These are phyloP conservation scores for Pyrenochaeta sp. DNA, from an alignment of 2,329 filamentous ascomycete genomes.

Conservation along the genomic window DNA sequence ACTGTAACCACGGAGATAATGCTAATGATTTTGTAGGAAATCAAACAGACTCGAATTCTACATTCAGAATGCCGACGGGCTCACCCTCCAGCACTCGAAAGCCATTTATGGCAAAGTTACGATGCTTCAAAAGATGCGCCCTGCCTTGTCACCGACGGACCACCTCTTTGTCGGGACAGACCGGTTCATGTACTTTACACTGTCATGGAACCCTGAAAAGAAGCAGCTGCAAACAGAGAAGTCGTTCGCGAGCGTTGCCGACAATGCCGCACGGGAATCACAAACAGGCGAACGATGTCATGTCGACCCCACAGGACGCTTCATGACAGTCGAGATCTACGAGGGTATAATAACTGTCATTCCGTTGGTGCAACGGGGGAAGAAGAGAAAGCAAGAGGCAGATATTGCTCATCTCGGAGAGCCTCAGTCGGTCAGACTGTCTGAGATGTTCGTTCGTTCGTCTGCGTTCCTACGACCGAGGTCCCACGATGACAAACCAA, in stretches of 20 bases:
- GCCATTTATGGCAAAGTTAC: slow-evolving; percentile 85
- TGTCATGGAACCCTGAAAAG: slow-evolving; percentile 76
- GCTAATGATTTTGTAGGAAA: slow-evolving; percentile 61
- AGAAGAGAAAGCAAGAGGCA: slow-evolving; percentile 59
- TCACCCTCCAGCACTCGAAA: slow-evolving; percentile 70
- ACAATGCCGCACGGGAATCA: slow-evolving; percentile 72
- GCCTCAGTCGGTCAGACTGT: slow-evolving; percentile 68
- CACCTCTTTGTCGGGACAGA: slow-evolving; percentile 94
- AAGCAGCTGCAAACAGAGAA: slow-evolving; percentile 65
- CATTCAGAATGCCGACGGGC: slow-evolving; percentile 68
- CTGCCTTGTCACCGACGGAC: slow-evolving; percentile 77
- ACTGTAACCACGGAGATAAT: background rate
- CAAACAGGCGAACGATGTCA: slow-evolving; percentile 84
- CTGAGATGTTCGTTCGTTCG: slow-evolving; percentile 72
- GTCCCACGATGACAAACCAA: slow-evolving; percentile 60
- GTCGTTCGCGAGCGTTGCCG: slow-evolving; percentile 67
- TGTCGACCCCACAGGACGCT: slow-evolving; percentile 79
- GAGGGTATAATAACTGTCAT: slow-evolving; percentile 73
- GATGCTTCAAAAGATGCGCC: slow-evolving; percentile 82
- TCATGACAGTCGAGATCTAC: slow-evolving; percentile 73
- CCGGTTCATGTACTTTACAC: slow-evolving; percentile 87
- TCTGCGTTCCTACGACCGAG: slow-evolving; percentile 71
- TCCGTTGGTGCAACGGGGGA: slow-evolving; percentile 64
- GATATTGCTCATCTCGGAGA: slow-evolving; percentile 67
- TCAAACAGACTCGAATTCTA: slow-evolving; percentile 88